Conservation (phyloP, 305 asterid species). For the Rubia peregrina region DNA sequence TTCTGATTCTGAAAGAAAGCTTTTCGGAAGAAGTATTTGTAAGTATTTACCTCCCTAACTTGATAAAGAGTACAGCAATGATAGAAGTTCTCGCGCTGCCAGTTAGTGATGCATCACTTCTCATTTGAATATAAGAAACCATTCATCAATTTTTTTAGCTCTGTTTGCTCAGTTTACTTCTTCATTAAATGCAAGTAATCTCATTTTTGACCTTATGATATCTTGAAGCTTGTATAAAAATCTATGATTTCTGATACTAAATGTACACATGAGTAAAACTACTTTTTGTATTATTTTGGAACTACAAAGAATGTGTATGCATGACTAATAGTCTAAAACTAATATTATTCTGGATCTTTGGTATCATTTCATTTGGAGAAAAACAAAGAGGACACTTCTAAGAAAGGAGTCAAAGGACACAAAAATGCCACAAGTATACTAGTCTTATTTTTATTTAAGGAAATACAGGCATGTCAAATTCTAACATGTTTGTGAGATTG, state of each 20-base stretch:
- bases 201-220: neutral
- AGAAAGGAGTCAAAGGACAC: neutral
- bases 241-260: neutral
- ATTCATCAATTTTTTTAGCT: neutral
- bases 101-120: neutral
- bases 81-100: neutral
- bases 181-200: neutral
- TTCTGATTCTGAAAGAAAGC: constrained; percentile 42
- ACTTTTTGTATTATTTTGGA: no score
- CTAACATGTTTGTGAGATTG: no score
- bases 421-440: neutral
- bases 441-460: neutral
- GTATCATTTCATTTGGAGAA: neutral
- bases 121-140: neutral
- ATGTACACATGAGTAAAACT: no score
- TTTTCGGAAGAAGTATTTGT: constrained; percentile 47
- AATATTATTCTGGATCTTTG: neutral
- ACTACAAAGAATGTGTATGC: neutral
- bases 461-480: neutral
- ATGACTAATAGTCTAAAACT: neutral
- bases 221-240: neutral
- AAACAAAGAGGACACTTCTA: neutral
- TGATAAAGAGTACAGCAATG: neutral
- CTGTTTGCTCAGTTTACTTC: neutral
- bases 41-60: constrained; percentile 23